Base-by-base conservation (phyloP, 2,329 filamentous ascomycete species). In the Cladophialophora psammophila region DNA sequence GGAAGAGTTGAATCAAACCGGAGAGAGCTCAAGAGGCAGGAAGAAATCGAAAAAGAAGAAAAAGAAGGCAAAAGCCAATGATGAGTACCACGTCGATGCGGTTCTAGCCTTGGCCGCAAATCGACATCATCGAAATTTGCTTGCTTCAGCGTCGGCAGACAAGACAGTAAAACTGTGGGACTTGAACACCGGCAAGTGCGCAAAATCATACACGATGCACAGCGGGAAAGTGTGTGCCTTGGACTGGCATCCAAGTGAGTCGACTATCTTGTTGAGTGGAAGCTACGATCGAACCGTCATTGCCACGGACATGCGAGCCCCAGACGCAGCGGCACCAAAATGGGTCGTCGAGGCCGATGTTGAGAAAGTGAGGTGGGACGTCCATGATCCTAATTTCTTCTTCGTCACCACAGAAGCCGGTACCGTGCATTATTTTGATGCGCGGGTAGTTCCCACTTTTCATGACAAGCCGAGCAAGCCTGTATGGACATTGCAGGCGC, bases 101-200 rank as follows among this genome's bases (percentile, higher is more conserved):
- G 91, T 99, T 34, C 87, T 99, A 52, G 91, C 94, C 5, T 88
- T 99, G 52, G 91, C 95, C 2, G 93, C 93, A 58, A 99, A 99
- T 83, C 87, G 94, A 75, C 90, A 94, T 76, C 94, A 99, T 81
- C 90, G 94, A 71, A 98, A 98, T 78, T 86, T 99, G 65, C 87
- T 99, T 54, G 95, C 95, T 12, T 98, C 94, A 0, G 93, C 92
- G 1, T 99, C 95, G 0, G 95, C 95, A 20, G 95, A 99, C 82
- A 93, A 94, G 82, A 99, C 95, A 2, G 90, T 98, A 76, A 99
- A 99, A 84, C 87, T 99, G 20, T 99, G 95, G 95, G 95, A 99
- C 78, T 84, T 99, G 69, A 92, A 93, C 82, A 97, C 93, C 2
- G 87, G 91, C 68, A 93, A 90, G 79, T 97, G 93, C 80, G 95